Evolutionary conservation across 2,329 filamentous ascomycete species (phyloP), one percentile per base, ranked within the genome.

Genomic region (Fusarium verticillioides): DNA sequence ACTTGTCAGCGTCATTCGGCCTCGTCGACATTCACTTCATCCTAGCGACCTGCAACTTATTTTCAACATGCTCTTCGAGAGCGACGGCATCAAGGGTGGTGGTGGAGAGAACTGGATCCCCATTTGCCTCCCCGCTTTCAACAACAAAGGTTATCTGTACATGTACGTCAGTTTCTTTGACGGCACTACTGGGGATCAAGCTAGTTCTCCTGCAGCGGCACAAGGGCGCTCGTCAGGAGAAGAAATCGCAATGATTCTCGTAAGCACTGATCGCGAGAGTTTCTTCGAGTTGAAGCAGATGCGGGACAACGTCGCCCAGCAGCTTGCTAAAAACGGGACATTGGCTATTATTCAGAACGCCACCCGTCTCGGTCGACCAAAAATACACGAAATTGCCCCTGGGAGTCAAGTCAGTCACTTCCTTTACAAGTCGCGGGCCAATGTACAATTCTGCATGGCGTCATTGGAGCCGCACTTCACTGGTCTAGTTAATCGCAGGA

Each of bases 51-150:
- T 99, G 30, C 96, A 98, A 79, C 89, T 99, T 50, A 95, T 99
- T 69, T 99, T 99, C 87, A 98, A 98, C 80, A 99, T 99, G 97
- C 90, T 99, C 4, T 99, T 99, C 78, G 95, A 97, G 83, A 96
- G 96, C 5, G 94, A 94, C 54, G 93, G 94, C 47, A 93, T 99
- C 80, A 96, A 96, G 80, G 93, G 94, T 26, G 95, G 94, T 10
- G 95, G 88, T 43, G 96, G 96, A 36, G 96, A 99, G 82, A 98
- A 96, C 78, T 99, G 96, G 96, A 96, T 98, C 53, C 96, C 96
- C 1, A 87, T 99, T 11, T 99, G 96, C 78, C 88, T 99, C 7
- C 97, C 96, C 1, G 96, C 95, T 9, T 99, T 99, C 84, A 99
- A 99, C 84, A 98, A 94, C 81, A 93, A 92, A 58, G 97, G 96